Base-by-base conservation (phyloP, 768 basidiomycete species). In the Rhizopogon salebrosus region DNA sequence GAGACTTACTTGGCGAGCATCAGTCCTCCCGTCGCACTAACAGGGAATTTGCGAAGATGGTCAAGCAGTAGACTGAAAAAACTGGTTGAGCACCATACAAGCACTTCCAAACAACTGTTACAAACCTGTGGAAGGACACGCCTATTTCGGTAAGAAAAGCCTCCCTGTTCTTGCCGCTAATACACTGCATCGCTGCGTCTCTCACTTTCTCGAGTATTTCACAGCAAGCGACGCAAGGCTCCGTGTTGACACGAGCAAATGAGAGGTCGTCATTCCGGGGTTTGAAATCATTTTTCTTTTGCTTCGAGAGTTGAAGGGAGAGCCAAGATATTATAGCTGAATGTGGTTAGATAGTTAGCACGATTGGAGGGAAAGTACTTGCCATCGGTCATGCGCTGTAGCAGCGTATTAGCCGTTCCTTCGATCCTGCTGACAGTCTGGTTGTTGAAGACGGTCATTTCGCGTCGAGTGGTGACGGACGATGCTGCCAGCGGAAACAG, bases 251-350 rank as follows among this genome's bases (percentile, higher is more conserved):
- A 20, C 93, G 75, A 3, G 93, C 92, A 67, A 98, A 98, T 0
- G 94, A 94, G 22, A 94, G 70, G 60, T 98, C 95, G 63, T 99
- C 97, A 60, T 98, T 94, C 35, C 88, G 83, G 10, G 97, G 97
- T 68, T 95, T 97, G 74, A 97, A 99, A 66, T 99, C 97, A 46
- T 83, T 89, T 62, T 87, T 89, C 75, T 98, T 98, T 67, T 99
- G 97, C 67, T 93, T 95, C 7, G 83, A 78, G 35, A 99, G 81
- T 56, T 90, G 86, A 3, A 76, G 56, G 2, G 82, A 76, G 6
- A 98, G 72, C 85, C 89, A 95, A 18, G 80, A 68, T 42, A 93
- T 67, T 54, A 92, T 80, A 0, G 77, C 91, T 94, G 55, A 0
- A 55, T 4, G 36, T 36, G 16, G 7, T 31, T 16, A 14, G 31